Evolutionary conservation across 306 rosid genomes (phyloP).

Genomic region (Ormosia emarginata): DNA sequence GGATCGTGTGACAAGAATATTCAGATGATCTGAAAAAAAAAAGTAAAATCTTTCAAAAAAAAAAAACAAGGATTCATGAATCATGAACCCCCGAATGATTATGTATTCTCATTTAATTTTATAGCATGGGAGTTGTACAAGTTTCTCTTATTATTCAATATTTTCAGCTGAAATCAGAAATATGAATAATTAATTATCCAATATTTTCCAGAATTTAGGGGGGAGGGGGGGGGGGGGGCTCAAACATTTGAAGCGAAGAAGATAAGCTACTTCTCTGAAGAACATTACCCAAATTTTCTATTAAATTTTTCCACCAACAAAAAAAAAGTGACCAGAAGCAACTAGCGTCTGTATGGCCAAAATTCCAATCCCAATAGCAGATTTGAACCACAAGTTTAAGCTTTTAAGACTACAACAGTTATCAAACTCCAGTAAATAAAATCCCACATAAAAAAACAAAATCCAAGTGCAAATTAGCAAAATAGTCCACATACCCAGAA

Average conservation of each 20-base stretch:
- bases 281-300: neutral
- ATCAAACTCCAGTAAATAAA: neutral
- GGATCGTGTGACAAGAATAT: neutral
- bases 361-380: neutral
- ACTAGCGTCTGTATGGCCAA: neutral
- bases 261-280: neutral
- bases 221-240: no score
- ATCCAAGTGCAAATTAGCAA: neutral
- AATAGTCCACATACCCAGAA: neutral
- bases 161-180: neutral
- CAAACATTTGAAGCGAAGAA: neutral
- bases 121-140: no score
- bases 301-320: neutral
- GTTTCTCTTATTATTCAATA: neutral
- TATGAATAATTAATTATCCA: neutral
- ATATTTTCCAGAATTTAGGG: neutral
- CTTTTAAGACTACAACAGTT: neutral
- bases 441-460: neutral
- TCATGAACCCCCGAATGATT: neutral
- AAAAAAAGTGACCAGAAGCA: neutral
- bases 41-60: neutral
- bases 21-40: neutral
- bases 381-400: neutral
- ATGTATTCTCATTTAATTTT: neutral
- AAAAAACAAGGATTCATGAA: neutral